Evolutionary conservation across 2,329 filamentous ascomycete genomes (phyloP), one percentile per base, ranked within the genome.

Genomic region (Xylaria sp.): DNA sequence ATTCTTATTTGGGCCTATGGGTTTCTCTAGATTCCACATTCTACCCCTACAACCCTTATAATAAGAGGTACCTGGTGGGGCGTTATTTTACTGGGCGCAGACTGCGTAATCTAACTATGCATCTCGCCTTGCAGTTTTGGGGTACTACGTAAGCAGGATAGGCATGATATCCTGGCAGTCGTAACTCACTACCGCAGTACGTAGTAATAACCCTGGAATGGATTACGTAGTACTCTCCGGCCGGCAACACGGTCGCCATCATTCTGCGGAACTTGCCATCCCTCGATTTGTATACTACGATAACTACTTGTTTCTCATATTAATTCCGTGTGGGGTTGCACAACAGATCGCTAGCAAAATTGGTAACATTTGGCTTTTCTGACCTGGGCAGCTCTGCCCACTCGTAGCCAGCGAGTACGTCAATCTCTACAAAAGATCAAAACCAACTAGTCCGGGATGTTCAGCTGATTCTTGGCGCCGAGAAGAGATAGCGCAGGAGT

Each of bases 171-270:
- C 53, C 21, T 25, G 21, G 29, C 9, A 6, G 13, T n/a, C 16
- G 25, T n/a, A n/a, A n/a, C n/a, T n/a, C n/a, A n/a, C n/a, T n/a
- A n/a, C n/a, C n/a, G n/a, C n/a, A n/a, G n/a, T n/a, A n/a, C n/a
- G n/a, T n/a, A n/a, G n/a, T n/a, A n/a, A n/a, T n/a, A n/a, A n/a
- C n/a, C n/a, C n/a, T n/a, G n/a, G n/a, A n/a, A n/a, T n/a, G n/a
- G n/a, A n/a, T n/a, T n/a, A n/a, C n/a, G n/a, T n/a, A 58, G 44
- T 44, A 44, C 37, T 44, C 37, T 21, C 55, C 37, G 55, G 40
- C n/a, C 23, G 37, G 37, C 55, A 48, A 4, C 44, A 25, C 2
- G 9, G 21, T 25, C 44, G 10, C 21, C 2, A 47, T 48, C 44
- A 10, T 5, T 23, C 42, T 13, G n/a, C 44, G 44, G 21, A 48